These are phyloP conservation scores for Termitomyces sp. DNA, from an alignment of 768 basidiomycete genomes.

Conservation along the genomic window DNA sequence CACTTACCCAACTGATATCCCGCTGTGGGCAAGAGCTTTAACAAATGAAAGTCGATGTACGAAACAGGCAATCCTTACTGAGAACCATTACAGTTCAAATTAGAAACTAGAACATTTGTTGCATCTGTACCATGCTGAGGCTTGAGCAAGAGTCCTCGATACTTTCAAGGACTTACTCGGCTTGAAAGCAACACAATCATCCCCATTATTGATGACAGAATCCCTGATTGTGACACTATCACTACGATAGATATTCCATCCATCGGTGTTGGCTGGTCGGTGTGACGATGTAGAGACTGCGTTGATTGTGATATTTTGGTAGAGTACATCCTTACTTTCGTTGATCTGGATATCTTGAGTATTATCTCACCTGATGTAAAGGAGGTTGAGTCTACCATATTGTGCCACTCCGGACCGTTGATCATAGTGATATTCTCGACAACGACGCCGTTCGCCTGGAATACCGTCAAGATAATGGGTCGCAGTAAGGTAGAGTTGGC, in stretches of 20 bases:
- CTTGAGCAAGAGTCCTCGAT: background rate
- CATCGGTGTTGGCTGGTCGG: constrained; percentile 50
- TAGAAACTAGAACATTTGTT: constrained; percentile 54
- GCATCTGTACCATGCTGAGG: constrained; percentile 26
- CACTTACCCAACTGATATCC: constrained; percentile 49
- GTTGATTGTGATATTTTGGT: constrained; percentile 42
- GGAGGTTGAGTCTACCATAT: constrained; percentile 30
- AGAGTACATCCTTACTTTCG: constrained; percentile 43
- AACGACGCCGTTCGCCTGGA: constrained; percentile 44
- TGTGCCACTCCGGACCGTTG: constrained; percentile 52
- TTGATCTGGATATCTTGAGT: constrained; percentile 32
- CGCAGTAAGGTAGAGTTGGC: constrained; percentile 44
- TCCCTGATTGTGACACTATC: constrained; percentile 45
- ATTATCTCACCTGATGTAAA: background rate
- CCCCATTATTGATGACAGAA: constrained; percentile 50
- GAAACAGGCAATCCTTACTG: constrained; percentile 33
- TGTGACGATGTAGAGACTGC: constrained; percentile 43
- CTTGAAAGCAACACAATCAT: constrained; percentile 61
- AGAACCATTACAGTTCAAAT: constrained; percentile 57
- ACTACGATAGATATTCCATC: constrained; percentile 62
- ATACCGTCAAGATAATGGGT: constrained; percentile 55
- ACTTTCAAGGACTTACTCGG: constrained; percentile 31
- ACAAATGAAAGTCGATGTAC: background rate
- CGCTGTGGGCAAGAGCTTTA: constrained; percentile 28
- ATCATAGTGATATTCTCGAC: constrained; percentile 46